phyloP scores from a whole-genome alignment of 2,329 filamentous ascomycete genomes.

The Thielaviopsis ethacetica region DNA sequence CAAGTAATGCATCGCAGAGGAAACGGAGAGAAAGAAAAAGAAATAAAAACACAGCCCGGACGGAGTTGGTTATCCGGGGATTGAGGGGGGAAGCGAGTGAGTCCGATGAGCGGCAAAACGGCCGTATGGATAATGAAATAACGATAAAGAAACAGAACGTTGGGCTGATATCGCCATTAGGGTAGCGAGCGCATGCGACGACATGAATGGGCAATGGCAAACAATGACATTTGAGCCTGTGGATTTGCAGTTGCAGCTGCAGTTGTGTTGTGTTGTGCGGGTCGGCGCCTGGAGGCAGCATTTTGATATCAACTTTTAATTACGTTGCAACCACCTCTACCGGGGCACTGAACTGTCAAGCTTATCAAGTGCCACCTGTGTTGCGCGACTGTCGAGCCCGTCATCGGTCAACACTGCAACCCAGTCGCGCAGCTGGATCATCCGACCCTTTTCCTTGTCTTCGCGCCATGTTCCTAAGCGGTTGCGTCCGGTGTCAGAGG shows the following conservation, averaged over 20 bases:
- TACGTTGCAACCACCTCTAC: constrained; percentile 14
- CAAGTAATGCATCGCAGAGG: not conserved
- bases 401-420: constrained; percentile 65
- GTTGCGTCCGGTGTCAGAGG: constrained; percentile 37
- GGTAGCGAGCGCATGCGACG: not conserved
- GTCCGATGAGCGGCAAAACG: not conserved
- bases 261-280: too few species aligned
- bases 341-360: constrained; percentile 33
- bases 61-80: not conserved
- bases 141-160: not conserved
- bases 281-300: not conserved
- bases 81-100: not conserved
- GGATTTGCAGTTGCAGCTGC: too few species aligned
- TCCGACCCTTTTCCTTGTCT: constrained; percentile 56
- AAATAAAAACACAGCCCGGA: not conserved
- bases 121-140: not conserved
- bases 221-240: not conserved
- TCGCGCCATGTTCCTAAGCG: constrained; percentile 64
- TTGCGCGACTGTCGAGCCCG: constrained; percentile 45
- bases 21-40: not conserved
- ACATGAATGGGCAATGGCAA: not conserved
- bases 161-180: not conserved
- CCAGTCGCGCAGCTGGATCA: constrained; percentile 74
- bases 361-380: constrained; percentile 40
- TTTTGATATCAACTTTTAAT: not conserved